Conservation (phyloP, 1,139 yeast genomes). For the Kurtzmaniella natalensis region DNA sequence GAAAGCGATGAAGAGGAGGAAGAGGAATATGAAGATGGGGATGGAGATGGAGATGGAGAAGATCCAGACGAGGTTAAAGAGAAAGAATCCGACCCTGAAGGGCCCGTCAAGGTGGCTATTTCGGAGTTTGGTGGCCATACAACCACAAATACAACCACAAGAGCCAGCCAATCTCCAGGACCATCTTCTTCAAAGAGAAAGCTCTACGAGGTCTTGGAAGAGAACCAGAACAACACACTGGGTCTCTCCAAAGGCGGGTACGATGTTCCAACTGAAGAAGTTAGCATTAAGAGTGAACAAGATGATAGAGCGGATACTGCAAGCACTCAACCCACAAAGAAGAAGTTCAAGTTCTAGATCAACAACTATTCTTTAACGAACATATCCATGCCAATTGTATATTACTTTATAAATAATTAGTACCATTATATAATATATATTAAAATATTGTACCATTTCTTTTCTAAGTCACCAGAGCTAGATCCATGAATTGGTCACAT, state of each 20-base stretch:
- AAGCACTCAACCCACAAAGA: no score
- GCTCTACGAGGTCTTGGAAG: slow-evolving; percentile 30
- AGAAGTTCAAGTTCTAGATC: no score
- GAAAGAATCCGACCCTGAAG: slow-evolving; percentile 8
- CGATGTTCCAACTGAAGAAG: slow-evolving; percentile 4
- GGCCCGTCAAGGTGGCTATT: slow-evolving; percentile 12
- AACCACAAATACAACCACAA: neutral
- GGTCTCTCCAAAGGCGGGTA: slow-evolving; percentile 1
- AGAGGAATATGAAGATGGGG: slow-evolving; percentile 17
- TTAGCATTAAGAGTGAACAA: no score
- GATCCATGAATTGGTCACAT: neutral
- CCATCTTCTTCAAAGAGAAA: slow-evolving; percentile 9
- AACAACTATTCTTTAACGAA: no score
- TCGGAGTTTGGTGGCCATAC: slow-evolving; percentile 13
- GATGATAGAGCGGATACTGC: no score
- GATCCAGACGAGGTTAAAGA: slow-evolving; percentile 10
- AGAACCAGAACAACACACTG: slow-evolving; percentile 10
- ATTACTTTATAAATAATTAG: no score
- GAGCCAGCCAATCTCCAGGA: no score
- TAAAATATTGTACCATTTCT: no score
- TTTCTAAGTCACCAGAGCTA: no score
- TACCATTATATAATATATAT: no score
- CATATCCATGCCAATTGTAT: no score
- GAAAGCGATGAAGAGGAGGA: slow-evolving; percentile 29
- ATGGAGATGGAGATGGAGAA: slow-evolving; percentile 12